Percentiles rank a stretch among this genome's conserved stretches.
These are phyloP conservation scores for Porcisia deanei DNA, from an alignment of 208 protist genomes.

Conservation along the genomic window DNA sequence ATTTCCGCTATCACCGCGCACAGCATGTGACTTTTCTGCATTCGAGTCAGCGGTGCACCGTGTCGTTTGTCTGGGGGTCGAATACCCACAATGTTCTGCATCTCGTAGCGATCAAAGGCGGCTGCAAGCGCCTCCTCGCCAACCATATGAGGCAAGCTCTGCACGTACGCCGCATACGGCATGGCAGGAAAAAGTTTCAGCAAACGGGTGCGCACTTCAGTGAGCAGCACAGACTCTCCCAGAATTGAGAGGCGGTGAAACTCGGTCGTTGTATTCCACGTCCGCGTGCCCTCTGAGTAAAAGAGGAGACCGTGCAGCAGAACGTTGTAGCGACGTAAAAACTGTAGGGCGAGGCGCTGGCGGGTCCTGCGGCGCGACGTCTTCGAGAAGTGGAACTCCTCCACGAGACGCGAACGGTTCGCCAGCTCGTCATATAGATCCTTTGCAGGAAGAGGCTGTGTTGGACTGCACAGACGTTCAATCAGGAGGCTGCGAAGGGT, in stretches of 20 bases:
- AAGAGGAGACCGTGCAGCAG: conserved; percentile 86
- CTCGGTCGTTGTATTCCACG: conserved; percentile 77
- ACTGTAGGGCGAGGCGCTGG: conserved; percentile 53
- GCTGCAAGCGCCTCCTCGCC: conserved; percentile 35
- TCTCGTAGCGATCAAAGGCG: conserved; percentile 59
- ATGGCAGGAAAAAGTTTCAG: conserved; percentile 73
- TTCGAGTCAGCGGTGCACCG: not conserved
- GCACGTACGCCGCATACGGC: conserved; percentile 28
- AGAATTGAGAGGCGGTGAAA: conserved; percentile 77
- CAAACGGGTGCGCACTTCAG: conserved; percentile 57
- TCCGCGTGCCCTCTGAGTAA: conserved; percentile 50
- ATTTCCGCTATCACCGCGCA: conserved; percentile 81
- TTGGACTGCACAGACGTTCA: conserved; percentile 56
- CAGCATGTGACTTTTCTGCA: conserved; percentile 66
- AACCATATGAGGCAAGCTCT: conserved; percentile 29
- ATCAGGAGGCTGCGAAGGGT: conserved; percentile 23
- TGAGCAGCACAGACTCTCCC: conserved; percentile 55
- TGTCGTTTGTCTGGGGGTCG: conserved; percentile 10
- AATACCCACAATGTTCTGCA: conserved; percentile 34
- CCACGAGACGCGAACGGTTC: conserved; percentile 64
- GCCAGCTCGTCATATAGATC: conserved; percentile 61
- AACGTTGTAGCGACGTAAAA: conserved; percentile 87
- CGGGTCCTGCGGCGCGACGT: conserved; percentile 46
- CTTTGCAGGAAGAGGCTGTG: conserved; percentile 50
- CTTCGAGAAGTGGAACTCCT: conserved; percentile 70